A percentile compares a stretch with the other conserved stretches of the same genome.
phyloP scores from a whole-genome alignment of 768 basidiomycete species.

The Mrakia frigida region DNA sequence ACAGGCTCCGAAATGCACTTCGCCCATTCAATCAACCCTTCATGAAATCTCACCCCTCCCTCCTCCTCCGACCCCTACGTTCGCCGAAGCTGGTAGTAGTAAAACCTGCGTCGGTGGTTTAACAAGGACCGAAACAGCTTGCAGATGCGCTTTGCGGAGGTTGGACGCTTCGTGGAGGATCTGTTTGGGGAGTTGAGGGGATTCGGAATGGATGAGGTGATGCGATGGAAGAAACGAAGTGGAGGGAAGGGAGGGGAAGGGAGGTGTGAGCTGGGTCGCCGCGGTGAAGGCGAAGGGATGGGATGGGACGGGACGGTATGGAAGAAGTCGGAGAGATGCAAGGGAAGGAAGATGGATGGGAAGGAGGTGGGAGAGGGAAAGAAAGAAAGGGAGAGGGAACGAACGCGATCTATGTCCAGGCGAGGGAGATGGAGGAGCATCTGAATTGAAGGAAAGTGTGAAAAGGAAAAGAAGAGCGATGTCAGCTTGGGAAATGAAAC shows the following conservation, averaged over 20 bases:
- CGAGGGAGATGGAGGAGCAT: constrained; percentile 20
- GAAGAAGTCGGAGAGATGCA: background rate
- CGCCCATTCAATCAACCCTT: too few species aligned
- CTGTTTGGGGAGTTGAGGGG: background rate
- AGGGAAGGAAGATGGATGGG: background rate
- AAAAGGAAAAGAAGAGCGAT: background rate
- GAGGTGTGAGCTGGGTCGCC: background rate
- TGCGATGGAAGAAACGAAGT: background rate
- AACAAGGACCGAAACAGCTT: background rate
- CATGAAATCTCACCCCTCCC: too few species aligned
- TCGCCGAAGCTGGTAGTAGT: too few species aligned
- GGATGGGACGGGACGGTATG: background rate
- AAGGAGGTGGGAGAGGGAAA: background rate
- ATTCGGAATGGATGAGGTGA: background rate
- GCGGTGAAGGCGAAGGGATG: background rate
- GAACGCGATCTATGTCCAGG: constrained; percentile 19
- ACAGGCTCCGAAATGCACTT: too few species aligned
- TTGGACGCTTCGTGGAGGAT: constrained; percentile 26
- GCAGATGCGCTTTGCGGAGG: constrained; percentile 11
- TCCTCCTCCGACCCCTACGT: too few species aligned
- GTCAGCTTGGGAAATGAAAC: background rate
- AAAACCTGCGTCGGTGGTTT: background rate
- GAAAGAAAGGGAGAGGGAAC: background rate
- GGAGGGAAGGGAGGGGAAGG: background rate
- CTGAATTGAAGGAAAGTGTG: background rate